Conservation (phyloP, 2,329 filamentous ascomycete species). For the Aspergillus carbonarius region DNA sequence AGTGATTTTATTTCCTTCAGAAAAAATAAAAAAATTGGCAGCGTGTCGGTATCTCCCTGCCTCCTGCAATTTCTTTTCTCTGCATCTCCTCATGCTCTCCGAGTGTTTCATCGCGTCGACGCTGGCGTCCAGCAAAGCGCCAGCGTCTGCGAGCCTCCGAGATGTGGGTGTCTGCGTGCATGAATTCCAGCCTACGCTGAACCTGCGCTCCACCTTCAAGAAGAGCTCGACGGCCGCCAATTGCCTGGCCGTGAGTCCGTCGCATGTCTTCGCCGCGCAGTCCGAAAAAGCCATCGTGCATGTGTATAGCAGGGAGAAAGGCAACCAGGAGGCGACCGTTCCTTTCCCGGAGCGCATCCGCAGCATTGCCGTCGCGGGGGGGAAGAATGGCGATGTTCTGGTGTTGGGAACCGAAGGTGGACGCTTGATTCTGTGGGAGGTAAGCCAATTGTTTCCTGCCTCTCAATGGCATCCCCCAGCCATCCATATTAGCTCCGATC, state of each 20-base stretch:
- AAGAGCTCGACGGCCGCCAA: slow-evolving; percentile 82
- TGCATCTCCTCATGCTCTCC: slow-evolving; percentile 45
- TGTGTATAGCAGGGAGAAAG: slow-evolving; percentile 80
- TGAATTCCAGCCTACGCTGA: slow-evolving; percentile 72
- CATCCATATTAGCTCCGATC: background rate
- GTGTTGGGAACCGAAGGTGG: slow-evolving; percentile 82
- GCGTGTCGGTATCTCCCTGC: background rate
- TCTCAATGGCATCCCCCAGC: background rate
- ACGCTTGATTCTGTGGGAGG: slow-evolving; percentile 89
- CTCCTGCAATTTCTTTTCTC: slow-evolving; percentile 16
- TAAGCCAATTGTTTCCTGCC: slow-evolving; percentile 42
- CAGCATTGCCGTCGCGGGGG: slow-evolving; percentile 69
- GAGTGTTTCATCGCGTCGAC: slow-evolving; percentile 50
- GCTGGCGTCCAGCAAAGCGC: slow-evolving; percentile 40
- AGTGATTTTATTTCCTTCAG: slow-evolving; percentile 10
- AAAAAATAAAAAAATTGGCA: slow-evolving; percentile 16
- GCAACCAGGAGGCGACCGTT: slow-evolving; percentile 83
- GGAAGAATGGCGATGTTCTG: slow-evolving; percentile 61
- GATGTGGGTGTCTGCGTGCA: slow-evolving; percentile 88
- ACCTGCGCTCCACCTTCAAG: slow-evolving; percentile 79
- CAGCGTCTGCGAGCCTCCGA: slow-evolving; percentile 56
- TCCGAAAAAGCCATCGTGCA: slow-evolving; percentile 88
- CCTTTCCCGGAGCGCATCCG: slow-evolving; percentile 85
- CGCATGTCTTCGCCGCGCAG: slow-evolving; percentile 89
- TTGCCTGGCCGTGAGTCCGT: slow-evolving; percentile 74